A percentile compares a stretch with the other conserved stretches of the same genome.
Conservation (phyloP, 1,284 basidiomycete genomes). For the Mycena citricolor region DNA sequence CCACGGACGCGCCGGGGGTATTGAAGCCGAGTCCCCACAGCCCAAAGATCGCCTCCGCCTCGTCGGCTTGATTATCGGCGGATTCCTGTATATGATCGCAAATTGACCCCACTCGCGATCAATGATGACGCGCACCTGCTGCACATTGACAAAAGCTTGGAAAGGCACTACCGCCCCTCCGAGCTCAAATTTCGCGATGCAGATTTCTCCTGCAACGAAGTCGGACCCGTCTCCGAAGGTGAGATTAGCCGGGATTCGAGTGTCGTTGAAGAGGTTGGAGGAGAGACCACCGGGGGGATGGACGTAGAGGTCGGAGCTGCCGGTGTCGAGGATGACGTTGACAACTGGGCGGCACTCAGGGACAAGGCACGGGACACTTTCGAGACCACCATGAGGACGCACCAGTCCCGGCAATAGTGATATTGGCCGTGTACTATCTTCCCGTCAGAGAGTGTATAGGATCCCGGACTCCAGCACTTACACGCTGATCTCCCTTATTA, state of each 20-base stretch:
- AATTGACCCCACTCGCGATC: too few relatives aligned
- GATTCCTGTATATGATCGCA: too few relatives aligned
- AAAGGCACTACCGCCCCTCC: too few relatives aligned
- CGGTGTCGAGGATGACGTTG: constrained; percentile 8
- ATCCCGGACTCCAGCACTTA: neutral
- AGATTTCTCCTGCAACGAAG: constrained; percentile 6
- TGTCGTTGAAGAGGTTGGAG: constrained; percentile 6
- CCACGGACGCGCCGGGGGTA: too few relatives aligned
- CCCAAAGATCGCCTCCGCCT: too few relatives aligned
- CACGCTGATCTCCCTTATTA: constrained; percentile 3
- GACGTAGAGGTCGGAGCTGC: constrained; percentile 8
- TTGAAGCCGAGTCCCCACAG: too few relatives aligned
- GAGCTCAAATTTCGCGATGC: neutral
- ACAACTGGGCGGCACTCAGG: too few relatives aligned
- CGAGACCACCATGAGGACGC: too few relatives aligned
- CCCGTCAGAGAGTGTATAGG: neutral
- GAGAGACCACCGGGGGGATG: neutral
- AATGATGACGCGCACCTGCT: too few relatives aligned
- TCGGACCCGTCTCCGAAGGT: constrained; percentile 4
- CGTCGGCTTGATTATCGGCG: too few relatives aligned
- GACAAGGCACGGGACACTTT: too few relatives aligned
- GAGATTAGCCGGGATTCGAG: neutral
- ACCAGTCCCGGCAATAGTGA: constrained; percentile 1
- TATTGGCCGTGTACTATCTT: constrained; percentile 7
- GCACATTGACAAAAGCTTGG: too few relatives aligned